Conservation (phyloP, 768 basidiomycete genomes). For the Suillus cothurnatus region DNA sequence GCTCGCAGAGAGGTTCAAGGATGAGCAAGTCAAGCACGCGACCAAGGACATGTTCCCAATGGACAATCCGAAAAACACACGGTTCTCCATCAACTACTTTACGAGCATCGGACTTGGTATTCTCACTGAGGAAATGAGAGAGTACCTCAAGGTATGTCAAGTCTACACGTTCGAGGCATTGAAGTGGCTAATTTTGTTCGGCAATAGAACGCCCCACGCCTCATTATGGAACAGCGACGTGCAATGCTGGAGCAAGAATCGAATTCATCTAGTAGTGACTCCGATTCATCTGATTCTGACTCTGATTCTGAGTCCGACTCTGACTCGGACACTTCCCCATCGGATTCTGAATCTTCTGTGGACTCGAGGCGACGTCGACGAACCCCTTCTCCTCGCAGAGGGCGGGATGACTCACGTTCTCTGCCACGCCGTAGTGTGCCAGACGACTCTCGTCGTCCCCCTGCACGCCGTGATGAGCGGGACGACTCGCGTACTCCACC, state of each 20-base stretch:
- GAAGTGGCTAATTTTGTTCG: constrained; percentile 12
- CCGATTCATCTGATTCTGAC: constrained; percentile 45
- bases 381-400: constrained; percentile 32
- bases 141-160: constrained; percentile 80
- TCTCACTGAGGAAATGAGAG: constrained; percentile 95
- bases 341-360: constrained; percentile 40
- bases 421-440: constrained; percentile 19
- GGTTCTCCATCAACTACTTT: constrained; percentile 97
- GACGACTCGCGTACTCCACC: constrained; percentile 13
- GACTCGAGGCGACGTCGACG: constrained; percentile 32
- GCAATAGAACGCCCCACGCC: constrained; percentile 82
- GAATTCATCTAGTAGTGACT: constrained; percentile 43
- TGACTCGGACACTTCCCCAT: constrained; percentile 40
- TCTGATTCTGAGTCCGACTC: constrained; percentile 43
- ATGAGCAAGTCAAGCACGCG: constrained; percentile 73
- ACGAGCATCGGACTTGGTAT: constrained; percentile 91
- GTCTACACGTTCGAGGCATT: neutral
- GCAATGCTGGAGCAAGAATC: constrained; percentile 78
- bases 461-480: constrained; percentile 7
- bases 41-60: constrained; percentile 91
- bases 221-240: constrained; percentile 94
- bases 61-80: constrained; percentile 95
- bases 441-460: constrained; percentile 1
- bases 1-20: constrained; percentile 88
- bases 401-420: constrained; percentile 28